Evolutionary conservation across 371 early-diverging fungal genomes (phyloP).

Genomic region (Zancudomyces culisetae): DNA sequence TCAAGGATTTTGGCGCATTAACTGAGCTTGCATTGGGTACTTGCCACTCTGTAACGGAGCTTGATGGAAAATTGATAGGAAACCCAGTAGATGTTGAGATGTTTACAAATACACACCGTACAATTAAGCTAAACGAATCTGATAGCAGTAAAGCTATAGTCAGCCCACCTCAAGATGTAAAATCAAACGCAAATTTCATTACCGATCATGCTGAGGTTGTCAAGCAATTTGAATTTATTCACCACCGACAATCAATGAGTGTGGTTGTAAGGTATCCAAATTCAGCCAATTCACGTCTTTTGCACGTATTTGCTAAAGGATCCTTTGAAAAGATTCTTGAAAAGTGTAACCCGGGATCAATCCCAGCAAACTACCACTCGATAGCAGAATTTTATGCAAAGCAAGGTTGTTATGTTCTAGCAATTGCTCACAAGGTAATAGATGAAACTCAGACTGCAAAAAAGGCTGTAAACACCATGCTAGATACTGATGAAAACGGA

Average conservation of each 20-base stretch:
- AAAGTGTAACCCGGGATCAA: conserved; percentile 24
- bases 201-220: conserved; percentile 28
- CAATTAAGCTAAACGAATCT: conserved; percentile 11
- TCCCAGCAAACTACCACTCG: conserved; percentile 46
- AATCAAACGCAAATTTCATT: conserved; percentile 4
- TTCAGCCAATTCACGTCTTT: conserved; percentile 26
- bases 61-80: conserved; percentile 53
- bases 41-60: conserved; percentile 61
- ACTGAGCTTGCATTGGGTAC: conserved; percentile 36
- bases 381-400: conserved; percentile 34
- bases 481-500: too few species aligned
- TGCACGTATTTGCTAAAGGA: conserved; percentile 63
- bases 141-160: conserved; percentile 24
- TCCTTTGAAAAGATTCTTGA: conserved; percentile 60
- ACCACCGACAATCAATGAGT: conserved; percentile 65
- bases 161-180: conserved; percentile 13
- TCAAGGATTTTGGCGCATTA: conserved; percentile 10
- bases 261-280: conserved; percentile 40
- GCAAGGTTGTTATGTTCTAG: conserved; percentile 63
- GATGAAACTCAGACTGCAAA: too few species aligned
- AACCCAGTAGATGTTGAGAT: conserved; percentile 89
- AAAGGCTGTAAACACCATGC: too few species aligned
- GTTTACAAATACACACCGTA: conserved; percentile 53
- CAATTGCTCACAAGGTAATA: conserved; percentile 38
- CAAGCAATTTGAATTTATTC: conserved; percentile 71